Base-by-base conservation (phyloP, 805 yeast genomes). In the Zygosaccharomyces pseudorouxii region DNA sequence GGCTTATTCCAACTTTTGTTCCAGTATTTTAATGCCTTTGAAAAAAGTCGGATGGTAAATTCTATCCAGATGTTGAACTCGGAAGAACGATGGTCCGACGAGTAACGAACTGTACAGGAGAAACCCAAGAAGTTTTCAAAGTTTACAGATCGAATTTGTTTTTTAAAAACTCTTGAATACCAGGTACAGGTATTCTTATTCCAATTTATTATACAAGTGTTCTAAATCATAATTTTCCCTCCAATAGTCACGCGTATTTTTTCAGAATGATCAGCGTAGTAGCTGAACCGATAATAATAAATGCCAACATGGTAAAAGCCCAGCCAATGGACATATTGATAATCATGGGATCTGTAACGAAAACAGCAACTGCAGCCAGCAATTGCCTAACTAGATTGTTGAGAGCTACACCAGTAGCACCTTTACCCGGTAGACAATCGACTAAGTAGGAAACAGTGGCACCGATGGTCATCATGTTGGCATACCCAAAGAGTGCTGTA, bases 351-450 rank as follows among this genome's bases (percentile, higher is more conserved):
- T 83, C 89, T 0, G 86, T 79, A 7, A 82, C 73, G 62, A 88
- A 89, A 1, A 89, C 80, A 9, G 88, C 90, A 1, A 75, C 72
- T 0, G 95, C 87, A 0, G 95, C 95, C 50, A 85, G 69, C 1
- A 80, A 69, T 73, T 81, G 85, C 56, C 96, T 74, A 16, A 84
- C 72, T 48, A 88, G 74, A 60, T 88, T 89, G 59, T 86, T 88
- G 44, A 89, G 64, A 0, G 96, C 95, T 42, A 88, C 86, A 0
- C 95, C 96, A 0, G 95, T 85, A 11, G 96, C 90, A 37, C 96
- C 95, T 57, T 82, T 76, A 0, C 95, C 95, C 0, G 96, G 96
- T 39, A 89, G 72, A 1, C 89, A 80, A 60, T 88, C 96, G 1
- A 88, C 89, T 48, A 88, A 69, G 59, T 87, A 89, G 0, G 96